A percentile compares a stretch with the other conserved stretches of the same genome.
These are phyloP conservation scores for Rhizopus stolonifer DNA, from an alignment of 371 early-diverging fungal genomes.

Conservation along the genomic window DNA sequence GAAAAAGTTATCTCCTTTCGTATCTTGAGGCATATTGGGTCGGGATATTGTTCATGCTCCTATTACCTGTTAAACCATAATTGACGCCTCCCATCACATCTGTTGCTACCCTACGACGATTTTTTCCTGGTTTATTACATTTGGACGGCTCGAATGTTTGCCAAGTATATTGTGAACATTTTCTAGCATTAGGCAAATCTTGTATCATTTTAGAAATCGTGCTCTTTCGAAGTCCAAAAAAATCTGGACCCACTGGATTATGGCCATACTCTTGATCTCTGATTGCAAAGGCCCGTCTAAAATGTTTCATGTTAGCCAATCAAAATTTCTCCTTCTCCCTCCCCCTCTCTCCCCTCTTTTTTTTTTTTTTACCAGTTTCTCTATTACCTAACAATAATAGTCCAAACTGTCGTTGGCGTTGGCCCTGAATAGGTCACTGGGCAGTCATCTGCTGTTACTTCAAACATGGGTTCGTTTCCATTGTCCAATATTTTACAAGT, in stretches of 20 bases:
- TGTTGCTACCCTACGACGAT: slow-evolving; percentile 40
- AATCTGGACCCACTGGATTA: slow-evolving; percentile 89
- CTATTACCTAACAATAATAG: slow-evolving; percentile 39
- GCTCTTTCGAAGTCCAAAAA: slow-evolving; percentile 87
- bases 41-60: slow-evolving; percentile 21
- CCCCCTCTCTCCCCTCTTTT: no score
- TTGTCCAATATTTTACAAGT: slow-evolving; percentile 82
- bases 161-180: slow-evolving; percentile 75
- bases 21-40: slow-evolving; percentile 16
- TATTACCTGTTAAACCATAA: slow-evolving; percentile 38
- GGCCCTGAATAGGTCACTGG: slow-evolving; percentile 49
- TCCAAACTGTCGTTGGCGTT: slow-evolving; percentile 56
- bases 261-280: slow-evolving; percentile 80
- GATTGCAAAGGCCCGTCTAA: slow-evolving; percentile 57
- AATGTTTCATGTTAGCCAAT: neutral
- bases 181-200: slow-evolving; percentile 77
- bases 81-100: slow-evolving; percentile 42
- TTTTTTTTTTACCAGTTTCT: neutral
- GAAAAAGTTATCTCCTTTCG: neutral
- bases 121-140: slow-evolving; percentile 46
- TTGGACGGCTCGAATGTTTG: slow-evolving; percentile 65
- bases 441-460: slow-evolving; percentile 53
- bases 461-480: slow-evolving; percentile 72
- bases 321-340: no score
- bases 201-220: slow-evolving; percentile 91